Conservation (phyloP, 2,329 filamentous ascomycete species). For the Penicillium sp. region DNA sequence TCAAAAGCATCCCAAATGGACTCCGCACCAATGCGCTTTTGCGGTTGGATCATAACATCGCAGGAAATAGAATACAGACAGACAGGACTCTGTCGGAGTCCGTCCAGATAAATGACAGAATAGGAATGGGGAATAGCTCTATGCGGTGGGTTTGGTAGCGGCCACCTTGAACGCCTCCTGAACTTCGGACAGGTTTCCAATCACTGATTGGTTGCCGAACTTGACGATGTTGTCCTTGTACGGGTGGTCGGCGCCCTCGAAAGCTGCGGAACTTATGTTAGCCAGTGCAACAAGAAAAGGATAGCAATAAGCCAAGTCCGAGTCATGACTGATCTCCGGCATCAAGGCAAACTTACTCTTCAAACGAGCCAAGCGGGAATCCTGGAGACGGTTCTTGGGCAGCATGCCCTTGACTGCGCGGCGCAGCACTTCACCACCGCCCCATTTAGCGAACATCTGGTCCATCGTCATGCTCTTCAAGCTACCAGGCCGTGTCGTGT, state of each 20-base stretch:
- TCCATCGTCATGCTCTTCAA: constrained; percentile 93
- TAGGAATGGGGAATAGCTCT: constrained; percentile 11
- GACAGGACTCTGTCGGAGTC: constrained; percentile 6
- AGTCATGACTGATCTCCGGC: neutral
- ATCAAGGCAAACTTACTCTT: constrained; percentile 60
- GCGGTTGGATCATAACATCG: constrained; percentile 31
- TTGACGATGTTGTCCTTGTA: constrained; percentile 85
- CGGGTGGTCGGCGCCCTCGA: constrained; percentile 89
- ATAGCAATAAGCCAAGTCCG: neutral
- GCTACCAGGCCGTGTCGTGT: constrained; percentile 86
- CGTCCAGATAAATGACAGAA: constrained; percentile 6
- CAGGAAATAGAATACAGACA: constrained; percentile 30
- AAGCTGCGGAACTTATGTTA: constrained; percentile 55
- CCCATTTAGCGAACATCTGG: constrained; percentile 88
- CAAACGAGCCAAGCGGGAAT: constrained; percentile 81
- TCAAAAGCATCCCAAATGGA: constrained; percentile 29
- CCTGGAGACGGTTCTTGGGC: constrained; percentile 90
- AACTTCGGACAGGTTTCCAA: constrained; percentile 38
- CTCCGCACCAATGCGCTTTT: constrained; percentile 45
- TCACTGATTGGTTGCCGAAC: constrained; percentile 60
- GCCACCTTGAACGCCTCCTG: constrained; percentile 39
- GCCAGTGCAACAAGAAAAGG: neutral
- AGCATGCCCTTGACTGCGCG: constrained; percentile 96
- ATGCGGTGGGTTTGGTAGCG: constrained; percentile 21
- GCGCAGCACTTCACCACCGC: constrained; percentile 85